Evolutionary conservation across 352 stramenopile genomes (phyloP).

Genomic region (Aphanomyces invadans): DNA sequence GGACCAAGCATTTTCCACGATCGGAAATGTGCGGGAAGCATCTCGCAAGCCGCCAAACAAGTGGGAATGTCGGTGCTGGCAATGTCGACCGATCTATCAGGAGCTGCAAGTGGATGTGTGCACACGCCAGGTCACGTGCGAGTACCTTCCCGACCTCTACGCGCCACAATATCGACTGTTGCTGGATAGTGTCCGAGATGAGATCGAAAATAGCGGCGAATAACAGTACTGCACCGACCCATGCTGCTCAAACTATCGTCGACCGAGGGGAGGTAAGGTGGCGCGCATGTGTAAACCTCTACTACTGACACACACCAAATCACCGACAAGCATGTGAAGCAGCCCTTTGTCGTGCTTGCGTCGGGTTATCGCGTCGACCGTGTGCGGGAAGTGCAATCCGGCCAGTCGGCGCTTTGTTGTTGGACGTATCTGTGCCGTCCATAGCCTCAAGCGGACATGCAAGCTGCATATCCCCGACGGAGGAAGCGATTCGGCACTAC

Average conservation of each 20-base stretch:
- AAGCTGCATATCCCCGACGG: conserved; percentile 65
- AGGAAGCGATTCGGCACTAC: conserved; percentile 78
- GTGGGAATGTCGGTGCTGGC: conserved; percentile 67
- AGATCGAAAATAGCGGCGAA: conserved; percentile 50
- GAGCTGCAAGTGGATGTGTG: conserved; percentile 80
- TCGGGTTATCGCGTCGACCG: conserved; percentile 61
- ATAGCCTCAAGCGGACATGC: conserved; percentile 46
- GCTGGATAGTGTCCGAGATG: conserved; percentile 70
- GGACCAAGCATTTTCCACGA: conserved; percentile 70
- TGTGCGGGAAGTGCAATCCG: conserved; percentile 54
- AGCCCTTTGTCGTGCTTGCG: conserved; percentile 69
- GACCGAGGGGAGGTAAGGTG: conserved; percentile 26
- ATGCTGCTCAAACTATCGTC: conserved; percentile 30
- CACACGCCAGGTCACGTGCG: conserved; percentile 73
- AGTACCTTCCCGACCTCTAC: conserved; percentile 66
- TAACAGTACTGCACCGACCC: conserved; percentile 35
- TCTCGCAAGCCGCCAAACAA: conserved; percentile 69
- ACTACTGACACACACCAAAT: conserved; percentile 47
- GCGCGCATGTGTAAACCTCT: no score
- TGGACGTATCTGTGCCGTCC: conserved; percentile 32
- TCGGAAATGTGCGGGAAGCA: conserved; percentile 84
- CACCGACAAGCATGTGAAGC: conserved; percentile 34
- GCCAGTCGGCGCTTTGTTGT: conserved; percentile 38
- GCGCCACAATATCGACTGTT: conserved; percentile 65
- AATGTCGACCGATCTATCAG: conserved; percentile 59